Base-by-base conservation (phyloP, 129 eudicot species). In the Saposhnikovia divaricata region DNA sequence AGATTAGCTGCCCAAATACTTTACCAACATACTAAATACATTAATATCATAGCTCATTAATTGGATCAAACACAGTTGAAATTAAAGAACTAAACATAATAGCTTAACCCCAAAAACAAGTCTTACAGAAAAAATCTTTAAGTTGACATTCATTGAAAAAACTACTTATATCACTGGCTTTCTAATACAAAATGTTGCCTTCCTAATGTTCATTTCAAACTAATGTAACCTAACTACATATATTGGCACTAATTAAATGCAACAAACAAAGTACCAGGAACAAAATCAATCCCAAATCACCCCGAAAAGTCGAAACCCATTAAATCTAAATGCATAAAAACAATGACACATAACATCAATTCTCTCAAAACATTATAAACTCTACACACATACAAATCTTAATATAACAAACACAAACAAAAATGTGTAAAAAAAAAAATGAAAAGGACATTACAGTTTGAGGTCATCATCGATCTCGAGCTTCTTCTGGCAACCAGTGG, bases 401-500 rank as follows among this genome's bases (percentile, higher is more conserved):
- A 8, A 37, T 38, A 40, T 3, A 27, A 43, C 4, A 61, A 27
- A 15, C 15, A 43, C 4, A 48, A 65, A 45, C 0, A 12, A 50
- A 16, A 43, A 74, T 28, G 9, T 21, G 21, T 9, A 44, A 44
- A 45, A 21, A 18, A 9, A 9, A 77, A 46, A 18, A 16, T 19
- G 5, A 44, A 27, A 61, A 61, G 31, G 25, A 0, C 2, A 90
- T 73, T 82, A 92, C 97, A 92, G 97, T 82, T 92, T 92, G 72
- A 83, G 97, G 86, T 92, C 97, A 77, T 92, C 97, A 71, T 92
- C 97, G 38, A 92, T 92, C 78, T 92, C 97, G 74, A 92, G 93
- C 91, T 92, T 92, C 91, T 92, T 92, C 93, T 92, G 97, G 96
- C 97, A 92, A 44, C 97, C 97, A 71, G 97, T 92, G 7, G 97